Percentiles rank a stretch among this genome's conserved stretches.
Conservation (phyloP, 2,329 filamentous ascomycete species). For the Exutisphaerella laricina region DNA sequence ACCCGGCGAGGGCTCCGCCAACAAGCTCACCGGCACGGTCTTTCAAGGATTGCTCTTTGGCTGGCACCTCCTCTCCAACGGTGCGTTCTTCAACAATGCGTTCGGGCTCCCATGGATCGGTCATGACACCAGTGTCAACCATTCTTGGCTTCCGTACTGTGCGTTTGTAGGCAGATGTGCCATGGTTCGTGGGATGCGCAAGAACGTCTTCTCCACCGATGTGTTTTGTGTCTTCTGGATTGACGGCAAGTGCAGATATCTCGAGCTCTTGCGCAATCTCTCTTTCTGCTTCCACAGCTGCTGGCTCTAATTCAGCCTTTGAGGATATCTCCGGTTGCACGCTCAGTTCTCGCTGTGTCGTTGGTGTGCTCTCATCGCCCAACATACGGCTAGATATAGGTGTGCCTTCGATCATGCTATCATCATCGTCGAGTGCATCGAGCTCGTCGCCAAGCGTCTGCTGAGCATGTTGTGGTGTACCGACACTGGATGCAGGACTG, state of each 20-base stretch:
- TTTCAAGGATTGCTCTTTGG: constrained; percentile 7
- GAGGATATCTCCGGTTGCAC: constrained; percentile 22
- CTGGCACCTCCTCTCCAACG: constrained; percentile 1
- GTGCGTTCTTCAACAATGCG: constrained; percentile 5
- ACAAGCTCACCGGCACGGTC: constrained; percentile 28
- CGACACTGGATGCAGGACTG: constrained; percentile 29
- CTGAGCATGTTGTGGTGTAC: constrained; percentile 45
- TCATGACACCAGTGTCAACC: constrained; percentile 59
- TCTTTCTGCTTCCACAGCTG: not conserved
- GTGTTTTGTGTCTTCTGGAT: no score
- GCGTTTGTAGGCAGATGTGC: constrained; percentile 11
- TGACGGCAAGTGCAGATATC: no score
- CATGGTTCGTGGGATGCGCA: constrained; percentile 12
- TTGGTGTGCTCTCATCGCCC: constrained; percentile 18
- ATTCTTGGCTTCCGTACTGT: constrained; percentile 35
- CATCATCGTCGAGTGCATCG: constrained; percentile 66
- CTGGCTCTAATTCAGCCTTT: constrained; percentile 5
- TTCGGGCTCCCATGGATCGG: constrained; percentile 51
- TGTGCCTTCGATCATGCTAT: constrained; percentile 53
- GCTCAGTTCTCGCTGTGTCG: constrained; percentile 37
- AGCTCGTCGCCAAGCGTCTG: constrained; percentile 91
- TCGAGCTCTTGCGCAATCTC: no score
- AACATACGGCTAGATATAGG: constrained; percentile 23
- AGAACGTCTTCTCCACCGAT: no score
- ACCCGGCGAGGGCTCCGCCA: constrained; percentile 32